Evolutionary conservation across 495 filamentous ascomycete species (phyloP), one percentile per base, ranked within the genome.

Genomic region (Penicillium paxilli): DNA sequence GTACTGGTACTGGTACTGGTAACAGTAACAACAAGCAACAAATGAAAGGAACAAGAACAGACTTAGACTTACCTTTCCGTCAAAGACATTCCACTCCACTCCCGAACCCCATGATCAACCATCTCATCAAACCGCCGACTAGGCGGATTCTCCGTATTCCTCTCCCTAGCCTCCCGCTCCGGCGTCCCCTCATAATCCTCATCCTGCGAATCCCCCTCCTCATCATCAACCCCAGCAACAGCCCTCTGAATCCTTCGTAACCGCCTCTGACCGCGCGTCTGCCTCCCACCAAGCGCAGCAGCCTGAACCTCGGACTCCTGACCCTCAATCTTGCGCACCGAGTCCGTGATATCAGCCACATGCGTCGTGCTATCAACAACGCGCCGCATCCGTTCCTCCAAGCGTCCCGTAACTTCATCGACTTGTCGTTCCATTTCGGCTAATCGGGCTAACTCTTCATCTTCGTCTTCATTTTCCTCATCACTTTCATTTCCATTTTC

Each of bases 321-420:
- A 7, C 38, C 54, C 22, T 69, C 64, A 25, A 80, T 49, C 12
- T 63, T 64, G 5, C 25, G 37, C 17, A 83, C 25, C 0, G 66
- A 56, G 14, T 59, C 58, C 19, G 63, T 64, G 9, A 80, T n/a
- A 1, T 42, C 60, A 21, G 68, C 60, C n/a, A 80, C 48, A 21
- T 52, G 63, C 0, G 58, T 60, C 42, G 71, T 70, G 2, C 63
- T 54, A 57, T 81, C 78, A 45, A 81, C 67, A 5, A 74, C 52
- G 7, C 44, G 21, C 1, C 78, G 69, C 49, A 79, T 69, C 10
- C 56, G 60, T 49, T 58, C 58, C 24, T 81, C 78, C 53, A 80
- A 44, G 20, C 54, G 62, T 9, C 57, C 65, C 5, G 75, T 79
- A 20, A 72, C 48, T 2, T 54, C 55, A 23, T 66, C 60, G 2